These are phyloP conservation scores for Wickerhamomyces sp. DNA, from an alignment of 1,139 yeast genomes.

Conservation along the genomic window DNA sequence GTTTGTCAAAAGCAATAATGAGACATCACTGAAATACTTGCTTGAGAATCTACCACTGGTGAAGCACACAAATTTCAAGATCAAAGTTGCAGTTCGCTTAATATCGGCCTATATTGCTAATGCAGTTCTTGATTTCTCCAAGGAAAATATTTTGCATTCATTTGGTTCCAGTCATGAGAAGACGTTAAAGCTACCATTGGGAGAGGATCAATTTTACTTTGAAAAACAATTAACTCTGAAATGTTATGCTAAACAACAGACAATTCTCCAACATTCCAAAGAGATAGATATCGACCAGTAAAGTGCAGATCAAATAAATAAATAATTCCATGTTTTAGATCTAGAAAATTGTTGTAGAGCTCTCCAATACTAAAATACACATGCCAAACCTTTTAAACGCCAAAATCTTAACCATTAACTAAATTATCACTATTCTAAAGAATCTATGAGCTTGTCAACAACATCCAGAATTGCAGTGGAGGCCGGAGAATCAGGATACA, in stretches of 20 bases:
- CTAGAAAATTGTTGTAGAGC: no score
- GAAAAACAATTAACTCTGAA: constrained; percentile 8
- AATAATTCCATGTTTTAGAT: no score
- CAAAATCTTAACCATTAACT: background rate
- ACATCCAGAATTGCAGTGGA: constrained; percentile 81
- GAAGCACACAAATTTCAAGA: constrained; percentile 29
- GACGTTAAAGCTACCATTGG: constrained; percentile 36
- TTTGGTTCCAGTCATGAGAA: constrained; percentile 23
- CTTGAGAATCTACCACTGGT: constrained; percentile 42
- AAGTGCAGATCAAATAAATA: background rate
- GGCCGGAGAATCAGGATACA: constrained; percentile 90
- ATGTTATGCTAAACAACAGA: background rate
- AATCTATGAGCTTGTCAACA: constrained; percentile 47
- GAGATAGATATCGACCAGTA: background rate
- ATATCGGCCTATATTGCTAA: constrained; percentile 46
- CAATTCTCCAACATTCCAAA: background rate
- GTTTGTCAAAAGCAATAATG: constrained; percentile 19
- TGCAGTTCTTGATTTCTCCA: constrained; percentile 28
- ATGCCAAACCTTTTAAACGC: background rate
- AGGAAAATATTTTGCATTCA: constrained; percentile 11
- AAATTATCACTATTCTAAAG: constrained; percentile 2
- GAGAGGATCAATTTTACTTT: constrained; percentile 40
- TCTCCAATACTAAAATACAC: no score
- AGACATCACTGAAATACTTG: constrained; percentile 31
- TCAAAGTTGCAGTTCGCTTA: constrained; percentile 45